Evolutionary conservation across 169 alveolate genomes (phyloP).

Genomic region (Perkinsus chesapeaki): DNA sequence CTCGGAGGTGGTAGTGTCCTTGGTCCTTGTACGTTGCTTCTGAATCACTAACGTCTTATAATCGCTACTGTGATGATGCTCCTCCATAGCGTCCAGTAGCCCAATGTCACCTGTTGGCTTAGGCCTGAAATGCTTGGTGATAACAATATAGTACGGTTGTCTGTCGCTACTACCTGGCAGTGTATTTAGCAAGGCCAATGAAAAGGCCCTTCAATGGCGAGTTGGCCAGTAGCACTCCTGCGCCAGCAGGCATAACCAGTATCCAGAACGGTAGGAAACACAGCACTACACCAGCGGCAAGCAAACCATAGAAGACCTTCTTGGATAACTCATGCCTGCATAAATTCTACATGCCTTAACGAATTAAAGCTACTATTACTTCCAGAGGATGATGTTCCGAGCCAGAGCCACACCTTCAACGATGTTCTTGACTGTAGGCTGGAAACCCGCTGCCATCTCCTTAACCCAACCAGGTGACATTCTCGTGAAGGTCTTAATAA

Average conservation of each 20-base stretch:
- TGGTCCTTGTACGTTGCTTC: background rate
- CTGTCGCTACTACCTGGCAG: background rate
- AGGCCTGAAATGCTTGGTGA: background rate
- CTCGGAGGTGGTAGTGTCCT: background rate
- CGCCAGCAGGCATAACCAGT: background rate
- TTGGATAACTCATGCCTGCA: background rate
- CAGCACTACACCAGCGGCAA: background rate
- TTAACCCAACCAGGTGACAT: background rate
- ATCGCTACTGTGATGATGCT: background rate
- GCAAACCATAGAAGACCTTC: background rate
- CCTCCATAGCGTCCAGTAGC: background rate
- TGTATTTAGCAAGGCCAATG: background rate
- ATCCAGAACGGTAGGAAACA: background rate
- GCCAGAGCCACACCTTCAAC: background rate
- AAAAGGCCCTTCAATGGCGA: background rate
- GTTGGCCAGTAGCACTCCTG: background rate
- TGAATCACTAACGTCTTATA: background rate
- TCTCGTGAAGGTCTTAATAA: background rate
- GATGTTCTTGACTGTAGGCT: background rate
- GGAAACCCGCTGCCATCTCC: background rate
- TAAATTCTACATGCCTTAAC: no score
- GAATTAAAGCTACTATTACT: no score
- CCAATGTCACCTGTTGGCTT: background rate
- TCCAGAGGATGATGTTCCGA: background rate
- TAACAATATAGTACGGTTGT: background rate